Evolutionary conservation across 2,329 filamentous ascomycete species (phyloP).

Genomic region (Alternaria arbusti): DNA sequence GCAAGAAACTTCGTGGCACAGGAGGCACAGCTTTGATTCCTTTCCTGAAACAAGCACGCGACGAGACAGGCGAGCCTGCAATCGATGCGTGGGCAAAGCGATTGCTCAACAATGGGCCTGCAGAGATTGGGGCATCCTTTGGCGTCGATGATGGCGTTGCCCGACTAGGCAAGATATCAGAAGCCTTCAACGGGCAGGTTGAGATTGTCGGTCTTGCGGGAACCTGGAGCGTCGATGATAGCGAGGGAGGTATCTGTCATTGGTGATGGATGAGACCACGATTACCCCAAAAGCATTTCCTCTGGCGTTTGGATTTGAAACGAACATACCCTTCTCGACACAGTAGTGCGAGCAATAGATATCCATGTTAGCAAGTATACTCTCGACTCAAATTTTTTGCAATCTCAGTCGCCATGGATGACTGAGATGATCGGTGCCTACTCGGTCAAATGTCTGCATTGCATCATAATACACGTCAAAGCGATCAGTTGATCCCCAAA

Average conservation of each 20-base stretch:
- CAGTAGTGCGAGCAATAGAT: background rate
- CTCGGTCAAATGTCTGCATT: background rate
- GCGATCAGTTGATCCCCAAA: background rate
- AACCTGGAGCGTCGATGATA: slow-evolving; percentile 87
- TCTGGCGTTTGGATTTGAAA: slow-evolving; percentile 2
- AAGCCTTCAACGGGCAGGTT: slow-evolving; percentile 61
- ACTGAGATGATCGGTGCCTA: background rate
- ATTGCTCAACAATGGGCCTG: slow-evolving; percentile 62
- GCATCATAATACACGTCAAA: background rate
- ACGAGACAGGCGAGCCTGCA: slow-evolving; percentile 93
- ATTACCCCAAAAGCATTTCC: background rate
- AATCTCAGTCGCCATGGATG: background rate
- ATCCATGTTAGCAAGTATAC: background rate
- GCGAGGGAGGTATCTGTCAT: slow-evolving; percentile 62
- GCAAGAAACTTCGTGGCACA: slow-evolving; percentile 78
- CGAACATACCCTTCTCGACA: slow-evolving; percentile 3
- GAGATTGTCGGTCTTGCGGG: slow-evolving; percentile 77
- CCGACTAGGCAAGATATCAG: slow-evolving; percentile 59
- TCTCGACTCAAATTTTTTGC: background rate
- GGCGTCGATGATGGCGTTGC: slow-evolving; percentile 43
- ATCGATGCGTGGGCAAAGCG: slow-evolving; percentile 71
- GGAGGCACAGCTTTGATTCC: slow-evolving; percentile 93
- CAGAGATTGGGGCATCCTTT: slow-evolving; percentile 23
- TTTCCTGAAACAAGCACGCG: slow-evolving; percentile 93
- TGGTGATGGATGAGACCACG: background rate